phyloP scores from a whole-genome alignment of 352 stramenopile species.

The Phytophthora multivora region DNA sequence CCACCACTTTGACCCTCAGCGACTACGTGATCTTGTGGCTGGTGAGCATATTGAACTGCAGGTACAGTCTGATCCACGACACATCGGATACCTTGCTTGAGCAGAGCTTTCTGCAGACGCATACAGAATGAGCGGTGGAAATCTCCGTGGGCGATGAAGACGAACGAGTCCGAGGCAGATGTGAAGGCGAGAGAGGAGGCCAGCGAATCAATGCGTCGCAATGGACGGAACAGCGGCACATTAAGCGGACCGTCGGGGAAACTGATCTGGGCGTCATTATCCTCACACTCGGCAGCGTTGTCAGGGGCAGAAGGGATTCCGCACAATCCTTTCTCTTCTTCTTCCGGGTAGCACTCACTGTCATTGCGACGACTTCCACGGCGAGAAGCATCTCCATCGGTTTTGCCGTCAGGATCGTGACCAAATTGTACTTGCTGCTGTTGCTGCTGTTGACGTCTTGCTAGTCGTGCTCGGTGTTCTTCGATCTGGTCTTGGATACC shows the following conservation, averaged over 20 bases:
- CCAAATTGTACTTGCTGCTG: conserved; percentile 32
- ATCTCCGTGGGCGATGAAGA: conserved; percentile 82
- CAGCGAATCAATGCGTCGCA: conserved; percentile 26
- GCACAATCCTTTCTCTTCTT: conserved; percentile 22
- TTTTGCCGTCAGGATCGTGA: conserved; percentile 28
- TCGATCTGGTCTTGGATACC: conserved; percentile 87
- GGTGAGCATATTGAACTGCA: conserved; percentile 49
- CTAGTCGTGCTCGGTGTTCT: conserved; percentile 62
- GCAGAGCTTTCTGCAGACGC: conserved; percentile 56
- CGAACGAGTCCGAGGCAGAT: conserved; percentile 41
- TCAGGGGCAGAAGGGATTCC: conserved; percentile 3
- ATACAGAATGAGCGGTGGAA: conserved; percentile 72
- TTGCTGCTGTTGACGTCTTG: conserved; percentile 40
- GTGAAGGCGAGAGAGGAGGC: conserved; percentile 31
- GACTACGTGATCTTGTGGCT: conserved; percentile 22
- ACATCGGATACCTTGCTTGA: conserved; percentile 62
- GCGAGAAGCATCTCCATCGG: conserved; percentile 9
- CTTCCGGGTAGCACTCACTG: conserved; percentile 19
- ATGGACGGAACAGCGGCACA: conserved; percentile 25
- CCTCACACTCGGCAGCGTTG: conserved; percentile 24
- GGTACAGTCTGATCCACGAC: conserved; percentile 60
- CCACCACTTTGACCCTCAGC: conserved; percentile 11
- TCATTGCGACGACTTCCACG: conserved; percentile 22
- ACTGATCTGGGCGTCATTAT: conserved; percentile 15
- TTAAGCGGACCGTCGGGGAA: conserved; percentile 24